Percentiles rank a stretch among this genome's conserved stretches.
phyloP scores from a whole-genome alignment of 1,139 yeast genomes.

The Yamadazyma aaseri region DNA sequence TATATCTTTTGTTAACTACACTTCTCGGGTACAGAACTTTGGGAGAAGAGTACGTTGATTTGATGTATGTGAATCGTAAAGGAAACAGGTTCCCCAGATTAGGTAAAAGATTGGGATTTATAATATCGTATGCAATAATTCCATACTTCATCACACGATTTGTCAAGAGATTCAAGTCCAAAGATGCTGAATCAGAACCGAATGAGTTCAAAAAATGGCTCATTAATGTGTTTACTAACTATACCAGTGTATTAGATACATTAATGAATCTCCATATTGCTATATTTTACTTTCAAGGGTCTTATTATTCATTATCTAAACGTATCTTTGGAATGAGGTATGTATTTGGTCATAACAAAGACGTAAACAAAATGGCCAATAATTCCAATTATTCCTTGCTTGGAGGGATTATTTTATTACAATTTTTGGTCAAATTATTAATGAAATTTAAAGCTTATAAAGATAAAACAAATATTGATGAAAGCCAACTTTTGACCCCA shows the following conservation, averaged over 20 bases:
- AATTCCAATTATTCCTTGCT: constrained; percentile 72
- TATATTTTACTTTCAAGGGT: constrained; percentile 75
- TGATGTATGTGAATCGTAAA: constrained; percentile 59
- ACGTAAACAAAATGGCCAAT: constrained; percentile 37
- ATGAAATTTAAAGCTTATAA: constrained; percentile 31
- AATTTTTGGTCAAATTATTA: constrained; percentile 50
- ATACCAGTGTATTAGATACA: constrained; percentile 48
- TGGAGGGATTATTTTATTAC: constrained; percentile 68
- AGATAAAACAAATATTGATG: constrained; percentile 18
- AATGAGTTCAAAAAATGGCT: constrained; percentile 13
- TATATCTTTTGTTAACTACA: constrained; percentile 73
- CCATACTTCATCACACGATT: constrained; percentile 51
- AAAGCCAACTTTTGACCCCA: constrained; percentile 12
- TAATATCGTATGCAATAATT: constrained; percentile 52
- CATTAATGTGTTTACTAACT: constrained; percentile 29
- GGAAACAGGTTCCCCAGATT: constrained; percentile 52
- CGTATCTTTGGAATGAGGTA: constrained; percentile 79
- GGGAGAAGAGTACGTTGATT: constrained; percentile 93
- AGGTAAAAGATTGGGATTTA: constrained; percentile 50
- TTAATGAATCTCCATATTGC: constrained; percentile 72
- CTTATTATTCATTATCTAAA: constrained; percentile 75
- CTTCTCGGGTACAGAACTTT: constrained; percentile 73
- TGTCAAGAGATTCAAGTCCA: constrained; percentile 23
- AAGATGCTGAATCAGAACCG: constrained; percentile 20
- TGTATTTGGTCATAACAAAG: constrained; percentile 64